Base-by-base conservation (phyloP, 257 asterid species). In the Euphrasia confusa region DNA sequence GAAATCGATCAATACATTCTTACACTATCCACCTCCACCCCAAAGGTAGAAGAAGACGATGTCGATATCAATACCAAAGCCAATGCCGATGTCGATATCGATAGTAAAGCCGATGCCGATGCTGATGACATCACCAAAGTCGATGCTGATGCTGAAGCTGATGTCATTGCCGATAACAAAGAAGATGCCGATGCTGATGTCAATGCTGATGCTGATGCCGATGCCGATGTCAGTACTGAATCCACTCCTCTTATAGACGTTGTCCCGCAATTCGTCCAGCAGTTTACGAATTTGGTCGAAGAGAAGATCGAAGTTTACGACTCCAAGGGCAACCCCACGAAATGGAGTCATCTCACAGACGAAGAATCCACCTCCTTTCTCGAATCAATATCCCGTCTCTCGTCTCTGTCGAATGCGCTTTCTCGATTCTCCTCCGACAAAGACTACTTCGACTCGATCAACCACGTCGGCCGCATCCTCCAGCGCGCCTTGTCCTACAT, bases 401-500 rank as follows among this genome's bases (percentile, higher is more conserved):
- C 80, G 13, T 83, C 75, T 52, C 70, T 91, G 27, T 74, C 71
- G 2, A 54, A 61, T 15, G 54, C 66, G 42, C 77, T 88, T 0
- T 60, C 58, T 1, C 58, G 50, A 42, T 80, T 74, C 69, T 77
- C 90, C 0, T 72, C 83, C 0, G 84, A 88, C 9, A 74, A 65
- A 65, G 80, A 81, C 58, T 86, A 73, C 61, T 82, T 84, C 10
- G 60, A 61, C 48, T 53, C 95, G 3, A 81, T 91, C 80, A 86
- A 82, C 74, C 80, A 78, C 47, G 58, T 76, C 11, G 98, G 86
- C 2, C 68, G 78, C 4, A 80, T 86, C 63, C 81, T 83, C 14
- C 90, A 88, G 65, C 92, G 85, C 3, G 80, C 81, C 33, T 83
- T 91, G 87, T 66, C 86, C 3, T 83, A 88, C 67, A 3, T 86